Evolutionary conservation across 768 basidiomycete species (phyloP), one percentile per base, ranked within the genome.

Genomic region (Podaxis sp.): DNA sequence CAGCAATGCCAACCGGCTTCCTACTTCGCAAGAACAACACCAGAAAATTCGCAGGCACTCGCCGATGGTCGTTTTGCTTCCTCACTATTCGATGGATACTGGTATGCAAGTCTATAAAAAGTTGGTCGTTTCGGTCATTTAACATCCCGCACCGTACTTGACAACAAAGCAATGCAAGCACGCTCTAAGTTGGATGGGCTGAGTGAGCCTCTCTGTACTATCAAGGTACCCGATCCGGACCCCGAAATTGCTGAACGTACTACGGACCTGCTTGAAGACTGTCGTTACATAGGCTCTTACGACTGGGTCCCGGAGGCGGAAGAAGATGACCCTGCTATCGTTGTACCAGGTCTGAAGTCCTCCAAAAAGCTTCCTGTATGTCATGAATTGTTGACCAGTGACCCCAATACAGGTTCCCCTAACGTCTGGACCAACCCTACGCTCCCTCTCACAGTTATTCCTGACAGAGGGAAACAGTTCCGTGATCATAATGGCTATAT

Each of bases 401-500:
- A 38, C 2, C 57, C 58, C 44, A 0, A 64, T 41, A n/a, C 64
- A 89, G 87, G 87, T 0, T 85, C 84, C 0, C 88, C 88, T 0
- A 79, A 81, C 26, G 71, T 80, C 58, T 90, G 88, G 89, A 75
- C 70, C 4, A 76, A 83, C 64, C 74, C 74, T 26, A 57, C 73
- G 0, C 67, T 78, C 3, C 87, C 89, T 1, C 84, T 78, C 65
- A 77, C 70, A 5, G 84, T 91, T 10, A 76, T 78, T 2, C 77
- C 76, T 8, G 90, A 91, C 67, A 71, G 68, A 4, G 87, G 85
- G 0, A 36, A 76, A 7, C 70, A 73, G 28, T 82, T 82, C 66
- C 69, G 80, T 20, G 86, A 92, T 71, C 86, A 87, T 62, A 86
- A 90, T 71, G 80, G 77, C 26, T 80, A 76, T 66, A 72, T 77